These are phyloP conservation scores for Arthrobotrys entomopaga DNA, from an alignment of 2,329 filamentous ascomycete genomes.

Conservation along the genomic window DNA sequence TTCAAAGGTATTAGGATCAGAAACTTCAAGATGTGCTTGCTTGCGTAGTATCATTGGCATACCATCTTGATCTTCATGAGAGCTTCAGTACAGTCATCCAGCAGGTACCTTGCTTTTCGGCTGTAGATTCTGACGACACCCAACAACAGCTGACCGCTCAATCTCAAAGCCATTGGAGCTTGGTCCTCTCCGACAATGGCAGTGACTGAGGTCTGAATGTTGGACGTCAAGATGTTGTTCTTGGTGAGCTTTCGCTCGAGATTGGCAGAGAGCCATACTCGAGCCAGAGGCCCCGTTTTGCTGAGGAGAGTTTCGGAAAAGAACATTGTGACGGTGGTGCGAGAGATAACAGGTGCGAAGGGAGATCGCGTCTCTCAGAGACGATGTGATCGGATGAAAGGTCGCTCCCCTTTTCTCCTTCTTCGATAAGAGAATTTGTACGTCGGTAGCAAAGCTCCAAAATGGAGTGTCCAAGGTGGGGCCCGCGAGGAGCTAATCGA, in stretches of 20 bases:
- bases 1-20: neutral
- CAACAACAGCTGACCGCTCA: conserved; percentile 92
- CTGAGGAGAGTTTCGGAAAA: conserved; percentile 95
- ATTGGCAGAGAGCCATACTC: conserved; percentile 98
- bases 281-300: conserved; percentile 95
- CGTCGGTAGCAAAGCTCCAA: neutral
- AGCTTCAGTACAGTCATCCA: conserved; percentile 97
- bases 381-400: conserved; percentile 18
- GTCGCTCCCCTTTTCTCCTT: conserved; percentile 9
- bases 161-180: conserved; percentile 90
- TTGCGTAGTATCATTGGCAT: conserved; percentile 58
- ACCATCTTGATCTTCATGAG: conserved; percentile 99
- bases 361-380: conserved; percentile 50
- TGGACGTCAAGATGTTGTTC: conserved; percentile 91
- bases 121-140: conserved; percentile 98
- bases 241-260: conserved; percentile 98
- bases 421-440: neutral
- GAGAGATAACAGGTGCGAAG: neutral
- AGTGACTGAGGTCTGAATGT: conserved; percentile 92
- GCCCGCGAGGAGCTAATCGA: neutral
- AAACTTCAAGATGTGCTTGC: neutral
- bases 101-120: conserved; percentile 91
- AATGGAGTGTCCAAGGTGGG: neutral
- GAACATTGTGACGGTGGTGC: conserved; percentile 73
- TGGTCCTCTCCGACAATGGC: conserved; percentile 93